Base-by-base conservation (phyloP, 2,329 filamentous ascomycete species). In the Fusarium fracticaudum region DNA sequence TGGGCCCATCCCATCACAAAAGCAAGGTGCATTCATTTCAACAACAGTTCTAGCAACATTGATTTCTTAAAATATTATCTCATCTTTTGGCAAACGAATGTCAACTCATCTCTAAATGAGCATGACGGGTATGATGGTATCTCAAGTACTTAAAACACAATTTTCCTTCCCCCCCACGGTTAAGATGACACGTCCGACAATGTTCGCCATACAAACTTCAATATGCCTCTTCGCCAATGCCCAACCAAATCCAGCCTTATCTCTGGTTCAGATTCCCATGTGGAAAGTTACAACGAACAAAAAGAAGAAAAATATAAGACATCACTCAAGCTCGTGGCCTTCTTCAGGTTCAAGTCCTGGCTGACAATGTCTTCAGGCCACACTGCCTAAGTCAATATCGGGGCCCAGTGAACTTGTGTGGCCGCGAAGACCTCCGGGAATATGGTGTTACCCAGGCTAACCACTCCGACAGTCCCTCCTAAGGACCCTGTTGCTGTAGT, bases 401-500 rank as follows among this genome's bases (percentile, higher is more conserved):
- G 31, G 54, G 50, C 31, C 50, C 51, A n/a, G 57, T 62, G 48
- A 62, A 62, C 44, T 65, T 65, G 33, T 47, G 53, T 31, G 54
- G 60, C 26, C 64, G 68, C 37, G 33, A 64, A 69, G 59, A 60
- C 60, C 57, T 64, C 57, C 38, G 20, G 20, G 55, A 71, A 62
- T 58, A 72, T 57, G 64, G 59, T 29, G 60, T 58, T 51, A 44
- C 41, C 57, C 45, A 44, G 67, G 66, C 65, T 48, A 66, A 53
- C 57, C 60, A 64, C 51, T 67, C 74, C 54, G 70, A 63, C 22
- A 54, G 55, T 59, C 66, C 69, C 50, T 71, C 60, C 76, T 76
- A 83, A 35, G 79, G 76, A 62, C 78, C 75, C 40, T 83, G 72
- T 67, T 80, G 71, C 64, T 80, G 72, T 64, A 84, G 67, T 40